phyloP scores from a whole-genome alignment of 2,329 filamentous ascomycete species.

The Paecilomyces sp. region DNA sequence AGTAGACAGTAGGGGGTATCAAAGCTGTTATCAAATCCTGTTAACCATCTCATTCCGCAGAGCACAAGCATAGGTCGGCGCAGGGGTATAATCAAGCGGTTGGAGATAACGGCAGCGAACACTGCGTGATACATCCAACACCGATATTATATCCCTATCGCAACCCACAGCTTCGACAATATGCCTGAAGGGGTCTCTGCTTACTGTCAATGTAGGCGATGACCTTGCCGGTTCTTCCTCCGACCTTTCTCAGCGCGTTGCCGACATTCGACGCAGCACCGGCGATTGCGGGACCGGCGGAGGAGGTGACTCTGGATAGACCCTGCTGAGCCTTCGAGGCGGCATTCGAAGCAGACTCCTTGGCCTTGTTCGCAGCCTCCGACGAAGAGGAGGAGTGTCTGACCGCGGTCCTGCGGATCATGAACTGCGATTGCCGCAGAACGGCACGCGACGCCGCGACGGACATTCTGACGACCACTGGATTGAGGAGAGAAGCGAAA shows the following conservation, averaged over 20 bases:
- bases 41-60: not conserved
- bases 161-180: conserved; percentile 10
- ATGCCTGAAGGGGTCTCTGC: conserved; percentile 24
- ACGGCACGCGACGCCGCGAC: conserved; percentile 36
- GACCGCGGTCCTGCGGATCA: conserved; percentile 38
- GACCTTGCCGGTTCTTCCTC: conserved; percentile 73
- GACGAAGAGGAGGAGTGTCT: conserved; percentile 42
- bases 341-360: conserved; percentile 35
- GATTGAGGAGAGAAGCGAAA: conserved; percentile 14
- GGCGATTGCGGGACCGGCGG: conserved; percentile 69
- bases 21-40: conserved; percentile 52
- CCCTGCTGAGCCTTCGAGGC: conserved; percentile 68
- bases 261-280: conserved; percentile 63
- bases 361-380: conserved; percentile 39
- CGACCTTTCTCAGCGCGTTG: conserved; percentile 65
- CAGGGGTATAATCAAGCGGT: not conserved
- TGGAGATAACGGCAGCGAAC: not conserved
- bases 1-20: conserved; percentile 83
- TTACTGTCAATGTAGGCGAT: conserved; percentile 81
- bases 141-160: not conserved
- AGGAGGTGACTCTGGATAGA: conserved; percentile 70
- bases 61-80: not conserved
- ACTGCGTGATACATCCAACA: not conserved
- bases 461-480: conserved; percentile 33
- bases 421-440: conserved; percentile 41